Percentiles rank a stretch among this genome's conserved stretches.
Conservation (phyloP, 768 basidiomycete genomes). For the Amanita rubescens region DNA sequence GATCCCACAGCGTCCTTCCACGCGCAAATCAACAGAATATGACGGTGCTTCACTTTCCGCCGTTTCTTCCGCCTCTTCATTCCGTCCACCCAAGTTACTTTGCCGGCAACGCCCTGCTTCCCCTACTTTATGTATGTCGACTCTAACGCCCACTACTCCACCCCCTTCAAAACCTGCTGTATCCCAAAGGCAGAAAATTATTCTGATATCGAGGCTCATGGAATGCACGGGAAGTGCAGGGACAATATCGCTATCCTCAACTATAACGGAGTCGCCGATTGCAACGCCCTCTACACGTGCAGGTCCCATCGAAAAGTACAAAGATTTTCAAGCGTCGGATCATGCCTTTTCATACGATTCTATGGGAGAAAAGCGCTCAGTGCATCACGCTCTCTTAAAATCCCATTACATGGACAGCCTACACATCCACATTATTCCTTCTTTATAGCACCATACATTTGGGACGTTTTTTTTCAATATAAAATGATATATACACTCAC, state of each 20-base stretch:
- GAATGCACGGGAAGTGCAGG: conserved; percentile 26
- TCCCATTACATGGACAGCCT: not conserved
- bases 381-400: conserved; percentile 1
- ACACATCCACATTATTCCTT: not conserved
- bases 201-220: conserved; percentile 19
- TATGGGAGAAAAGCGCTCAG: conserved; percentile 1
- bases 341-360: not conserved
- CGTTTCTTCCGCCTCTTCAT: conserved; percentile 14
- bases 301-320: conserved; percentile 24
- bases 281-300: conserved; percentile 40
- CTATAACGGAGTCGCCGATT: conserved; percentile 42
- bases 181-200: conserved; percentile 26
- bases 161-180: conserved; percentile 24
- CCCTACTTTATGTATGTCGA: conserved; percentile 46
- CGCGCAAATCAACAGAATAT: conserved; percentile 14
- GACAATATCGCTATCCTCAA: conserved; percentile 26
- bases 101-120: conserved; percentile 33
- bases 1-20: conserved; percentile 27
- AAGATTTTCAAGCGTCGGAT: not conserved
- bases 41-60: conserved; percentile 14
- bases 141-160: conserved; percentile 23
- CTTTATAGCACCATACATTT: not conserved
- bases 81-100: conserved; percentile 32
- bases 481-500: not conserved
- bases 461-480: not conserved